Base-by-base conservation (phyloP, 495 filamentous ascomycete species). In the Penicillium argentinense region DNA sequence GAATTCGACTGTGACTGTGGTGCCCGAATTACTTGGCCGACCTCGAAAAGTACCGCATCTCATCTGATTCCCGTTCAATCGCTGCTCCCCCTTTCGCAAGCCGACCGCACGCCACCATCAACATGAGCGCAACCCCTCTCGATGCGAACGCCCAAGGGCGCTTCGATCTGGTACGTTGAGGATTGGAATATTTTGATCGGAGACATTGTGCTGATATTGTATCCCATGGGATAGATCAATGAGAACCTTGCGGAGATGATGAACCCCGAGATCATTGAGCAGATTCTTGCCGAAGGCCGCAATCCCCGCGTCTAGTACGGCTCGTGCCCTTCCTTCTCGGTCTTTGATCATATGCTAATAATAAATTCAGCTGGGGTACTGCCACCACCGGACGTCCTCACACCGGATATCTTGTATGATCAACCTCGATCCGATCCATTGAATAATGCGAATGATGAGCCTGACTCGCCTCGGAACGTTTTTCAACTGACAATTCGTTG, bases 261-360 rank as follows among this genome's bases (percentile, higher is more conserved):
- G 37, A 90, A 91, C 53, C 82, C 81, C 17, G 89, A 96, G 57
- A 83, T 97, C 39, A 86, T 97, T 47, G 85, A 93, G 61, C 72
- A 80, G 46, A 68, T 97, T 39, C 62, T 83, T 24, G 80, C 81
- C 9, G 76, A 93, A 62, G 79, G 85, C n/a, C 73, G 83, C 9
- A 79, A 83, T 19, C 78, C 86, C 12, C 78, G 77, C 33, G 78
- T 96, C 58, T 97, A 97, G 80, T 96, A 88, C 89, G 91, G 87
- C 82, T 37, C 25, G 42, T 17, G 4, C 29, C 13, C 13, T n/a
- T n/a, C 14, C 5, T 8, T 3, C 33, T 18, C 4, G 8, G 4
- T 19, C 13, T 11, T 21, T 9, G 5, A 3, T 12, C 13, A 26
- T 7, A 21, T 19, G 11, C 19, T 34, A 18, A 48, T 27, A 28